These are phyloP conservation scores for Populus hybrid DNA, from an alignment of 441 rosid species.

Conservation along the genomic window DNA sequence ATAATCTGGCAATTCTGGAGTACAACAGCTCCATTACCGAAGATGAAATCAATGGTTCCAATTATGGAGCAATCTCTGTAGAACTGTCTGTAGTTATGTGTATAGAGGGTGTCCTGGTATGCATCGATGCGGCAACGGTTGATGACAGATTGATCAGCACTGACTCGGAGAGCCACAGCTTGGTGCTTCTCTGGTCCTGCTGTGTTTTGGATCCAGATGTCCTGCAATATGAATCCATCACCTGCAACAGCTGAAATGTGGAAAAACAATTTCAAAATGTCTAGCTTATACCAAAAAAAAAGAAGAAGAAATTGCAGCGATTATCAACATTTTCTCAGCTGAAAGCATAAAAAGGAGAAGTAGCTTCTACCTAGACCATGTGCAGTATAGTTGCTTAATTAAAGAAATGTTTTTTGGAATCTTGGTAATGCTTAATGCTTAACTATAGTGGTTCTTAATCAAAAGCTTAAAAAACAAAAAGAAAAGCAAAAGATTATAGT, in stretches of 20 bases:
- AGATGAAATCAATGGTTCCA: constrained; percentile 21
- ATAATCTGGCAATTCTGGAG: constrained; percentile 10
- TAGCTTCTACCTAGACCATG: no score
- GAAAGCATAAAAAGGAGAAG: background rate
- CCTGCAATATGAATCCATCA: constrained; percentile 23
- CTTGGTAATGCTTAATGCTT: background rate
- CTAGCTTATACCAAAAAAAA: background rate
- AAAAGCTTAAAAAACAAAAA: no score
- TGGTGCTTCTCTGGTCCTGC: constrained; percentile 9
- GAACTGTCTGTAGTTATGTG: constrained; percentile 19
- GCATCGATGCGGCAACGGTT: constrained; percentile 21
- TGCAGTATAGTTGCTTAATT: background rate
- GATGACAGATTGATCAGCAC: constrained; percentile 20
- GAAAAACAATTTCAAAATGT: background rate
- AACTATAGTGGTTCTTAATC: background rate
- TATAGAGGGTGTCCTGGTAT: constrained; percentile 19
- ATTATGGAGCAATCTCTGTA: constrained; percentile 18
- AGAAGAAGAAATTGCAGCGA: background rate
- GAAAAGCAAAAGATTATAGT: background rate
- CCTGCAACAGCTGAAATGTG: constrained; percentile 15
- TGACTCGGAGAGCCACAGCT: constrained; percentile 17
- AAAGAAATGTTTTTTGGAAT: background rate
- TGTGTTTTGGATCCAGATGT: constrained; percentile 13
- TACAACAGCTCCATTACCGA: constrained; percentile 22
- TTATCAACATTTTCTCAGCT: background rate